phyloP scores from a whole-genome alignment of 306 rosid species.

The Casuarina cunninghamiana region DNA sequence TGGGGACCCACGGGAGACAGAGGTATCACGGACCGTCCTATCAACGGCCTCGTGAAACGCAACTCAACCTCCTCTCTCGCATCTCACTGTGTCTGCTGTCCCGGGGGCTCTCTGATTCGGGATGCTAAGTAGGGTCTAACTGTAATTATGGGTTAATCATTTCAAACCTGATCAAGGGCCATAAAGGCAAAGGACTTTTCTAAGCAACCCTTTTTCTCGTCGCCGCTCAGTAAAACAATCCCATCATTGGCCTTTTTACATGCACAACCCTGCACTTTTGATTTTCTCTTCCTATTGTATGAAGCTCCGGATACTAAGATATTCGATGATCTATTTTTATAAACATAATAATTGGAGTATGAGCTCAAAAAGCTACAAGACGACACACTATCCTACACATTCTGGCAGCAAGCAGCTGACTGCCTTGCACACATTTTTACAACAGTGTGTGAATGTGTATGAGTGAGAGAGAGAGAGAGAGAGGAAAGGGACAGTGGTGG shows the following conservation, averaged over 20 bases:
- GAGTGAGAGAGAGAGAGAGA: slow-evolving; percentile 34
- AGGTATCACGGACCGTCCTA: slow-evolving; percentile 90
- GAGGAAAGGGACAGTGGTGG: slow-evolving; percentile 42
- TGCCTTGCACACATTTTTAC: slow-evolving; percentile 49
- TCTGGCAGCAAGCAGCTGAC: slow-evolving; percentile 34
- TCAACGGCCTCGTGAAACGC: slow-evolving; percentile 53
- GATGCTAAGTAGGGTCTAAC: slow-evolving; percentile 37
- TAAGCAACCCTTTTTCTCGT: slow-evolving; percentile 21
- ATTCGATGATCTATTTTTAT: not conserved
- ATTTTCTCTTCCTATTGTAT: not conserved
- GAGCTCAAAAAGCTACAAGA: slow-evolving; percentile 41
- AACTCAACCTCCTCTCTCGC: slow-evolving; percentile 1
- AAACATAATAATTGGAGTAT: slow-evolving; percentile 48
- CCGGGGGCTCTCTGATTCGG: slow-evolving; percentile 25
- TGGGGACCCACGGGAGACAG: slow-evolving; percentile 49
- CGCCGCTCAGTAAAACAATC: slow-evolving; percentile 11
- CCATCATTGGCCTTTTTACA: slow-evolving; percentile 17
- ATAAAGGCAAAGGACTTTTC: slow-evolving; percentile 61
- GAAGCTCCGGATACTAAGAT: not conserved
- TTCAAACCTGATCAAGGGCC: slow-evolving; percentile 36
- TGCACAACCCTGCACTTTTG: slow-evolving; percentile 11
- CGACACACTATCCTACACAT: slow-evolving; percentile 37
- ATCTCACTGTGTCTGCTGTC: slow-evolving; percentile 24
- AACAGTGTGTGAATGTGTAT: slow-evolving; percentile 35
- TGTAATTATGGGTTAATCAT: slow-evolving; percentile 78